A percentile compares a stretch with the other conserved stretches of the same genome.
Evolutionary conservation across 345 rosid species (phyloP).

Genomic region (Pistacia atlantica): DNA sequence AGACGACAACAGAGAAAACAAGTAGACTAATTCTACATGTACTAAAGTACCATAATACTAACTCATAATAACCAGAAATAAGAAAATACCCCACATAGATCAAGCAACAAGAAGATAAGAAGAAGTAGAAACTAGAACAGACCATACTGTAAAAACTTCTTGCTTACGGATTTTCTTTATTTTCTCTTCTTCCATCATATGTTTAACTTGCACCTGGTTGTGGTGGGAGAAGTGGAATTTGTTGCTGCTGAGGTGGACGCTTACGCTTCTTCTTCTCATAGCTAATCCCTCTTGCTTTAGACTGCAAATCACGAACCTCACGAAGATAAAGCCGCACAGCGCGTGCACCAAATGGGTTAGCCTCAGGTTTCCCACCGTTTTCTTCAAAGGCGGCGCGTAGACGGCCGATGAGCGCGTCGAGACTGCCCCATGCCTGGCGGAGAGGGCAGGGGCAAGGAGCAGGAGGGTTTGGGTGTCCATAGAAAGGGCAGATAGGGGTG

Average conservation of each 20-base stretch:
- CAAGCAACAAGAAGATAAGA: slow-evolving; percentile 11
- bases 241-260: slow-evolving; percentile 46
- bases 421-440: slow-evolving; percentile 81
- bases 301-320: slow-evolving; percentile 70
- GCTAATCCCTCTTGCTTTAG: slow-evolving; percentile 73
- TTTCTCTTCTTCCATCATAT: neutral
- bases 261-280: slow-evolving; percentile 78
- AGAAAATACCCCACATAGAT: neutral
- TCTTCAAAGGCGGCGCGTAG: slow-evolving; percentile 75
- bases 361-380: slow-evolving; percentile 67
- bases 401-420: slow-evolving; percentile 69
- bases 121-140: slow-evolving; percentile 3
- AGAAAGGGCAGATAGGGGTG: slow-evolving; percentile 61
- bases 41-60: slow-evolving; percentile 11
- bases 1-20: neutral
- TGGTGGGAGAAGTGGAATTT: slow-evolving; percentile 37
- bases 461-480: slow-evolving; percentile 66
- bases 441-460: slow-evolving; percentile 78
- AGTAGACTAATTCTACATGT: slow-evolving; percentile 28
- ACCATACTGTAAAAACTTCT: slow-evolving; percentile 5
- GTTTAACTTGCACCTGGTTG: slow-evolving; percentile 42
- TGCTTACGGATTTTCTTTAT: neutral
- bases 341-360: slow-evolving; percentile 69
- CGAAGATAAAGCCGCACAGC: slow-evolving; percentile 66
- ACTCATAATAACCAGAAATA: neutral